Percentiles rank a stretch among this genome's conserved stretches.
Conservation (phyloP, 371 early-diverging fungal species). For the Rhizopus sp. region DNA sequence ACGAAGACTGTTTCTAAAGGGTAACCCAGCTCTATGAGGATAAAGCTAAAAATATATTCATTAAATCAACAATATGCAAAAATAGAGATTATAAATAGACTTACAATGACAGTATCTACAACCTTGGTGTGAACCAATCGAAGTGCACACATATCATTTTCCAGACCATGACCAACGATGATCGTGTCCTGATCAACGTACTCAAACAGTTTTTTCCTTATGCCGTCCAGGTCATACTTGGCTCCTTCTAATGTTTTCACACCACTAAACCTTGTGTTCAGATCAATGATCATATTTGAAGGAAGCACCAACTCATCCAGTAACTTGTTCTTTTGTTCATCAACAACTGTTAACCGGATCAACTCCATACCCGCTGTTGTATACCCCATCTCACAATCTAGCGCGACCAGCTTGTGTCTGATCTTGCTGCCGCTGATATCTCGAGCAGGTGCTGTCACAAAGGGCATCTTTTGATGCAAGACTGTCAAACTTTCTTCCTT, state of each 20-base stretch:
- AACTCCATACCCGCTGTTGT: conserved; percentile 60
- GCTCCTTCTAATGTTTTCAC: conserved; percentile 52
- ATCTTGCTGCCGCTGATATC: neutral
- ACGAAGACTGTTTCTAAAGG: conserved; percentile 44
- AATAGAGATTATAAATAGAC: neutral
- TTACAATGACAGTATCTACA: conserved; percentile 50
- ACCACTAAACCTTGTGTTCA: conserved; percentile 62
- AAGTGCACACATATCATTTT: conserved; percentile 54
- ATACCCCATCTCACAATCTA: conserved; percentile 58
- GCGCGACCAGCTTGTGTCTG: conserved; percentile 31
- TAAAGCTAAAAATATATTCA: conserved; percentile 25
- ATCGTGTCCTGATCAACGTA: conserved; percentile 42
- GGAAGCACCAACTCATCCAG: conserved; percentile 61
- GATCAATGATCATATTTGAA: conserved; percentile 49
- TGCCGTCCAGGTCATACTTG: conserved; percentile 41
- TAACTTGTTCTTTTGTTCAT: conserved; percentile 39
- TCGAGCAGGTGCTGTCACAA: conserved; percentile 33
- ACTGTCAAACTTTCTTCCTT: conserved; percentile 32
- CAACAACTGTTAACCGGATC: conserved; percentile 56
- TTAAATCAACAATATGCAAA: neutral
- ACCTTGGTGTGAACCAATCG: conserved; percentile 42
- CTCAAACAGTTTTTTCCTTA: conserved; percentile 48
- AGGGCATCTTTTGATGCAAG: conserved; percentile 51
- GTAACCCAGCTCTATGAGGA: conserved; percentile 49
- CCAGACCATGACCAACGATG: conserved; percentile 53